These are phyloP conservation scores for Panaeolus cyanescens DNA, from an alignment of 768 basidiomycete species.

Conservation along the genomic window DNA sequence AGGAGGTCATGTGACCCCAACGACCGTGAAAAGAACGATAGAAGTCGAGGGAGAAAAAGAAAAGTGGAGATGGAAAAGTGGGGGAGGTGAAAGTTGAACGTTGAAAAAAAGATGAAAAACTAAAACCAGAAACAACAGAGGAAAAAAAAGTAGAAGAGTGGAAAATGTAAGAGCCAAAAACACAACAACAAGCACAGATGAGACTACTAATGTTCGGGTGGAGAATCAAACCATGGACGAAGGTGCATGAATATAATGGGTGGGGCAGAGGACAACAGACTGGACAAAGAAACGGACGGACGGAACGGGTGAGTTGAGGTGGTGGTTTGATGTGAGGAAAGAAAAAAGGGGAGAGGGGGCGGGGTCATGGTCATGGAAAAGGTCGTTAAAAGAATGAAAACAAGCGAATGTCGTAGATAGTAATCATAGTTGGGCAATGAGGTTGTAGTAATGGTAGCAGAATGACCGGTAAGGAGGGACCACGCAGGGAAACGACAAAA, in stretches of 20 bases:
- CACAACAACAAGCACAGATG: conserved; percentile 11
- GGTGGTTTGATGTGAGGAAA: conserved; percentile 1
- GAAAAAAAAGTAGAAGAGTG: conserved; percentile 14
- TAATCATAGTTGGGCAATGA: conserved; percentile 4
- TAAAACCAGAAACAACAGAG: conserved; percentile 13
- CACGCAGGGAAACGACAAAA: neutral
- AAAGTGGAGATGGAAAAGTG: neutral
- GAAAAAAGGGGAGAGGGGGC: neutral
- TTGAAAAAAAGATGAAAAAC: conserved; percentile 5
- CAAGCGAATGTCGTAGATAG: conserved; percentile 13
- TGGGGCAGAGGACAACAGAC: neutral
- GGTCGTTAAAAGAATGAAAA: conserved; percentile 10
- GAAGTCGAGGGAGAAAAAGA: conserved; percentile 16
- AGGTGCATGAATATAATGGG: conserved; percentile 6
- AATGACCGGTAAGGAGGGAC: neutral
- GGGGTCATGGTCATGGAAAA: conserved; percentile 11
- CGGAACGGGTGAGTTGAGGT: neutral
- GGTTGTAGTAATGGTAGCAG: neutral
- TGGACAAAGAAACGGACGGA: neutral
- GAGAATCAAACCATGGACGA: conserved; percentile 13
- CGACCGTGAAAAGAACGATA: conserved; percentile 11
- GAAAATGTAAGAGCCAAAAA: conserved; percentile 5
- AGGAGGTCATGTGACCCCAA: too few relatives aligned
- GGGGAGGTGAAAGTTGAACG: conserved; percentile 2
- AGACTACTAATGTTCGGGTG: conserved; percentile 5